phyloP scores from a whole-genome alignment of 371 early-diverging fungal species.

The Capillidium heterosporum region DNA sequence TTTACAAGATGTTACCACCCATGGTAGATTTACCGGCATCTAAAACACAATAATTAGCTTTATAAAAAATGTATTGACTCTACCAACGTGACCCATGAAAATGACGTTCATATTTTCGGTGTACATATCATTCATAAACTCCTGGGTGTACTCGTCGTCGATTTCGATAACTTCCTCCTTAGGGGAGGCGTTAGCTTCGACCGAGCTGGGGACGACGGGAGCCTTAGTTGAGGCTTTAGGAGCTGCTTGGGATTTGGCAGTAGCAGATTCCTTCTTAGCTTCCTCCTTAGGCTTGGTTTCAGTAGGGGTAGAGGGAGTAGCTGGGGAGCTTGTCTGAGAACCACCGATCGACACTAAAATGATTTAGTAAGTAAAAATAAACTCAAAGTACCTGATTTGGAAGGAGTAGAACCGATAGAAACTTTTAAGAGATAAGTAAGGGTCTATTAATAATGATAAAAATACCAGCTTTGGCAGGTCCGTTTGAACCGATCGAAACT shows the following conservation, averaged over 20 bases:
- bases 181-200: constrained; percentile 9
- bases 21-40: constrained; percentile 99
- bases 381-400: constrained; percentile 8
- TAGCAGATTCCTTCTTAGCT: constrained; percentile 6
- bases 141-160: constrained; percentile 27
- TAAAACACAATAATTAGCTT: constrained; percentile 8
- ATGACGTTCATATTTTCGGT: constrained; percentile 92
- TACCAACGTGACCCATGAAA: constrained; percentile 98
- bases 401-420: neutral
- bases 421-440: neutral
- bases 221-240: constrained; percentile 7
- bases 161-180: constrained; percentile 17
- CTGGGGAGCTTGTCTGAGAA: constrained; percentile 2
- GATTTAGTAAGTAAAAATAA: constrained; percentile 1
- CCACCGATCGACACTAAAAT: constrained; percentile 3
- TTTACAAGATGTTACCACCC: constrained; percentile 93
- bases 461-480: constrained; percentile 10
- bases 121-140: constrained; percentile 42
- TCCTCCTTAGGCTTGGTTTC: constrained; percentile 3
- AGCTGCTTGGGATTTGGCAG: constrained; percentile 8
- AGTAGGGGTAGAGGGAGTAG: constrained; percentile 5
- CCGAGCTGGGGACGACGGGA: constrained; percentile 9
- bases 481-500: constrained; percentile 9
- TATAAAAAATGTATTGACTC: neutral
- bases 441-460: neutral